These are phyloP conservation scores for Penicillium verrucosum DNA, from an alignment of 2,329 filamentous ascomycete species.

Conservation along the genomic window DNA sequence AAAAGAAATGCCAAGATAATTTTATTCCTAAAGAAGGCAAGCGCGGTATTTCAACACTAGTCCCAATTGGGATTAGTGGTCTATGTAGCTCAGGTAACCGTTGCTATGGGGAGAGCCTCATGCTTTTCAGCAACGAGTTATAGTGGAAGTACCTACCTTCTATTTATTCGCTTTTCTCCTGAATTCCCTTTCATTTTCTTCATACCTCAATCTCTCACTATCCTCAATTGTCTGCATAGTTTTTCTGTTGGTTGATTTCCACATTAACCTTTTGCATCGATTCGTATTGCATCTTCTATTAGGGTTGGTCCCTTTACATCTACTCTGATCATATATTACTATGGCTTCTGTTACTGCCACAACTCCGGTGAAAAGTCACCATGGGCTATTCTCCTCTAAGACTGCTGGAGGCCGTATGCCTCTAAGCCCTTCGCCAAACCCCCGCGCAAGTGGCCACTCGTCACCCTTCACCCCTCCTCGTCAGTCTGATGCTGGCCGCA, in stretches of 20 bases:
- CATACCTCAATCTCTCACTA: constrained; percentile 10
- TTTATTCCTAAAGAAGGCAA: constrained; percentile 50
- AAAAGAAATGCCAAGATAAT: constrained; percentile 19
- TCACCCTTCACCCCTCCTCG: constrained; percentile 75
- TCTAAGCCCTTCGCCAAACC: constrained; percentile 77
- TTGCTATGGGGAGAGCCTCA: constrained; percentile 39
- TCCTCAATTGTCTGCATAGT: constrained; percentile 24
- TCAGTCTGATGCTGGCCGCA: constrained; percentile 56
- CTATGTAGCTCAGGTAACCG: constrained; percentile 35
- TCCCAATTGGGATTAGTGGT: constrained; percentile 36
- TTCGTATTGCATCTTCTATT: constrained; percentile 22
- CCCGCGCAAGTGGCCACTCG: constrained; percentile 59
- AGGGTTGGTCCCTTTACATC: constrained; percentile 25
- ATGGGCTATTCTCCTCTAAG: constrained; percentile 85
- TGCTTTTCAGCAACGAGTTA: constrained; percentile 23
- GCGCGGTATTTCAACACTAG: constrained; percentile 43
- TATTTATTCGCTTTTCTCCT: constrained; percentile 40
- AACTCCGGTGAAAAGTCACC: constrained; percentile 92
- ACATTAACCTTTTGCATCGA: constrained; percentile 32
- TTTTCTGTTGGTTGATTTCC: constrained; percentile 21
- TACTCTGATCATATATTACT: constrained; percentile 31
- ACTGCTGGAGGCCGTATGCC: constrained; percentile 94
- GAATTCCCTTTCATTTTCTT: constrained; percentile 19
- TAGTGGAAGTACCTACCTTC: constrained; percentile 9
- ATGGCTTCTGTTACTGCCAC: constrained; percentile 85